phyloP scores from a whole-genome alignment of 148 eudicot species.

The Chenopodium berlandieri region DNA sequence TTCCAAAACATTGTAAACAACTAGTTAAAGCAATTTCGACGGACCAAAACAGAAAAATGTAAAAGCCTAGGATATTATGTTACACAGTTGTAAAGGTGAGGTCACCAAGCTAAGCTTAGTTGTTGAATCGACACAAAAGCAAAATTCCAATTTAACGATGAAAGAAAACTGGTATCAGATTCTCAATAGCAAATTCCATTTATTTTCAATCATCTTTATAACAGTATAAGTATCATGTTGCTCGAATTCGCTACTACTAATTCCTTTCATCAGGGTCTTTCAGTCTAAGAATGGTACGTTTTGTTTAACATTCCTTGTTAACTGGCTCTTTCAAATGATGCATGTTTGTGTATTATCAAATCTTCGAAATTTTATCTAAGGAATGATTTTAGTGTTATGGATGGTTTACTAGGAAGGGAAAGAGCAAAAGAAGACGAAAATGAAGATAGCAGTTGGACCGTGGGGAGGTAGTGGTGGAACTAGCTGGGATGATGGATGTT shows the following conservation, averaged over 20 bases:
- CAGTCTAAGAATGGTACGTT: no score
- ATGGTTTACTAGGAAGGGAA: conserved; percentile 2
- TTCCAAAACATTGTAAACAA: no score
- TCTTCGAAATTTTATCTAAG: no score
- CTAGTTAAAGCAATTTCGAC: background rate
- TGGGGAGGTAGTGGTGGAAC: conserved; percentile 63
- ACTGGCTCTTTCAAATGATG: no score
- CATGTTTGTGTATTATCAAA: no score
- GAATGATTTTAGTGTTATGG: background rate
- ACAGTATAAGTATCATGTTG: background rate
- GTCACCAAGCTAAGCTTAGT: background rate
- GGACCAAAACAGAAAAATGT: background rate
- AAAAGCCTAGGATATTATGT: background rate
- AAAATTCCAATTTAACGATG: background rate
- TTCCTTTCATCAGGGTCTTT: no score
- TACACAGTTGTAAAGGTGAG: background rate
- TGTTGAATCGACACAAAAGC: background rate
- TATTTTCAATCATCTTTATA: background rate
- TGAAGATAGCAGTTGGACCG: conserved; percentile 46
- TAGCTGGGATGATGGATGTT: conserved; percentile 60
- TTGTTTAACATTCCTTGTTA: no score
- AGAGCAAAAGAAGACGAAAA: conserved; percentile 29
- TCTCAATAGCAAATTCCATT: background rate
- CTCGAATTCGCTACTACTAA: background rate
- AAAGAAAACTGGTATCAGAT: background rate